Conservation (phyloP, 129 eudicot genomes). For the Chrysanthemum seticuspe region DNA sequence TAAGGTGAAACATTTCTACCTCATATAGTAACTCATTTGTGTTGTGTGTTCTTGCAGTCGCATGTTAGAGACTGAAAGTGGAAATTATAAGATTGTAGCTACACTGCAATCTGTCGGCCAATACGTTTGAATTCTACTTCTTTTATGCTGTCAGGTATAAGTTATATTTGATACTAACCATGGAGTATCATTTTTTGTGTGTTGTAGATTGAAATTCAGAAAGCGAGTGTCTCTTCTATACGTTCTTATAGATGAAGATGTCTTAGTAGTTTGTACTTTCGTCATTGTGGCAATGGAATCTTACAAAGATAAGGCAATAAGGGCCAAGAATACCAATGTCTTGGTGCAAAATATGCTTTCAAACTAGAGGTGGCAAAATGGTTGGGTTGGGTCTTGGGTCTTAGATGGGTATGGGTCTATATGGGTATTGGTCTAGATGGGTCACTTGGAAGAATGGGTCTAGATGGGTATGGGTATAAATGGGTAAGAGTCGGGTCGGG, state of each 20-base stretch:
- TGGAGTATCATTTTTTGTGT: constrained; percentile 4
- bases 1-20: not conserved
- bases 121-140: not conserved
- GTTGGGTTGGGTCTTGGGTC: too few relatives aligned
- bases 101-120: not conserved
- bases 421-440: too few relatives aligned
- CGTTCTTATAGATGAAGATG: not conserved
- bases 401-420: too few relatives aligned
- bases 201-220: constrained; percentile 21
- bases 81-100: constrained; percentile 12
- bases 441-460: too few relatives aligned
- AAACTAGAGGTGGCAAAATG: constrained; percentile 32
- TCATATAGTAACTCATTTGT: not conserved
- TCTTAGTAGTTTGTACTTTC: constrained; percentile 18
- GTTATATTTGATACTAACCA: not conserved
- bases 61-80: constrained; percentile 1
- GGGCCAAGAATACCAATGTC: constrained; percentile 43
- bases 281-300: constrained; percentile 59
- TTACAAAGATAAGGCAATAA: constrained; percentile 77
- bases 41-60: not conserved
- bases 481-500: too few relatives aligned
- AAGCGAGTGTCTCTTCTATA: not conserved
- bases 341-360: too few relatives aligned
- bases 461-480: too few relatives aligned
- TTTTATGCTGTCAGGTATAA: not conserved